Base-by-base conservation (phyloP, 1,284 basidiomycete species). In the Trichosporon inkin region DNA sequence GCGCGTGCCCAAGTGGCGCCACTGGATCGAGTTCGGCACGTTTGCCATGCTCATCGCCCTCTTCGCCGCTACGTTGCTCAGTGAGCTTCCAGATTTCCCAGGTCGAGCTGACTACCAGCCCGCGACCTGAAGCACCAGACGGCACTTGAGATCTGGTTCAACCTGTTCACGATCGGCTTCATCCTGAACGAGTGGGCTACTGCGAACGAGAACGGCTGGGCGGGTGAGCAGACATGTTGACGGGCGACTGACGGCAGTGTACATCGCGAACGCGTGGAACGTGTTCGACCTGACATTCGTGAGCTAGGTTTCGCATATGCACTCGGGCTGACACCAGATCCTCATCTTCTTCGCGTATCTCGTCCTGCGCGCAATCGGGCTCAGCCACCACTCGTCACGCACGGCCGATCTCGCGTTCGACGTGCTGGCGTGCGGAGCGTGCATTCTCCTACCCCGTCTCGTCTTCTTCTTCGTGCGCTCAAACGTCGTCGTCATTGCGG, bases 401-500 rank as follows among this genome's bases (percentile, higher is more conserved):
- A 76, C 81, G 0, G 89, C 89, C 2, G 84, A 85, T 55, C 78
- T 88, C 62, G 87, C 87, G 6, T 92, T 92, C 70, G 90, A 93
- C 68, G 82, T 92, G 41, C 81, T 94, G 35, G 83, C 90, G 5
- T 90, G 88, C 68, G 89, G 87, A 8, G 90, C 89, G 10, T 93
- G 90, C 70, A 87, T 94, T 53, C 82, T 94, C 22, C 89, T 93
- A 71, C 91, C 92, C 10, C 83, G 91, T 47, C 79, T 94, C 16
- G 90, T 89, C 0, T 94, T 94, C 77, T 92, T 90, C 72, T 84
- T 88, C 2, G 84, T 94, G 54, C 86, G 86, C 16, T 88, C 90
- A 67, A 91, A 91, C 58, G 85, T 92, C 17, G 82, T 94, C 38
- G 83, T 94, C 28, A 77, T 94, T 16, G 77, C 78, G 8, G 89